These are phyloP conservation scores for Leptodontidium sp. DNA, from an alignment of 2,329 filamentous ascomycete species.

Conservation along the genomic window DNA sequence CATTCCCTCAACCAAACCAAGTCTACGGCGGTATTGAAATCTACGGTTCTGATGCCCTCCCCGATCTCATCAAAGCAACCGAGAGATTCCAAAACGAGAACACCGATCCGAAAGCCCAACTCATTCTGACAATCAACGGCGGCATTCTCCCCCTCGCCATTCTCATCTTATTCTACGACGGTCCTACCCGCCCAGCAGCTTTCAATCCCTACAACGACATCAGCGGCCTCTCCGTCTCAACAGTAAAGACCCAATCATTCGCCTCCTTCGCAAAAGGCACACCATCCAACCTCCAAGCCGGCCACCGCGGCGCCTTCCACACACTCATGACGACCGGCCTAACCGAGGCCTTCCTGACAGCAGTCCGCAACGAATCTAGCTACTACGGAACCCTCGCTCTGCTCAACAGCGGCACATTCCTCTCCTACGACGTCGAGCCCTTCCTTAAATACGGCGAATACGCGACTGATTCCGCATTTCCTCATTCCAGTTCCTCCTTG, in stretches of 20 bases:
- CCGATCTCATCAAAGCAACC: slow-evolving; percentile 43
- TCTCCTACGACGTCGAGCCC: slow-evolving; percentile 46
- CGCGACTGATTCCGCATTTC: slow-evolving; percentile 46
- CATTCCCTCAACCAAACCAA: slow-evolving; percentile 44
- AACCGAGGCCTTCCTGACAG: slow-evolving; percentile 39
- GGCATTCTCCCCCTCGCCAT: slow-evolving; percentile 25
- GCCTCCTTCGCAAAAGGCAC: slow-evolving; percentile 32
- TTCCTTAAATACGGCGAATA: slow-evolving; percentile 45
- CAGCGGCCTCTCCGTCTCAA: not conserved
- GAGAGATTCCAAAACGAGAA: slow-evolving; percentile 38
- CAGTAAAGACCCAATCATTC: not conserved
- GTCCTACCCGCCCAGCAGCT: not conserved
- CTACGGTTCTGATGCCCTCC: slow-evolving; percentile 39
- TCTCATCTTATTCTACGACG: slow-evolving; percentile 8
- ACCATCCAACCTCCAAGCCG: slow-evolving; percentile 34
- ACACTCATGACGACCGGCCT: slow-evolving; percentile 44
- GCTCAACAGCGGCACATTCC: slow-evolving; percentile 33
- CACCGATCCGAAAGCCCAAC: slow-evolving; percentile 43
- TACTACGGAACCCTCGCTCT: slow-evolving; percentile 34
- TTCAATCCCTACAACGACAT: not conserved
- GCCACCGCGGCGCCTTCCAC: slow-evolving; percentile 42
- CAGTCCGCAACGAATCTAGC: slow-evolving; percentile 31
- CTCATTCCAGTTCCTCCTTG: slow-evolving; percentile 41
- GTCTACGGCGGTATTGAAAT: slow-evolving; percentile 41
- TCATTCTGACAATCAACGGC: slow-evolving; percentile 45